These are phyloP conservation scores for Ceriops tagal DNA, from an alignment of 345 rosid species.

Conservation along the genomic window DNA sequence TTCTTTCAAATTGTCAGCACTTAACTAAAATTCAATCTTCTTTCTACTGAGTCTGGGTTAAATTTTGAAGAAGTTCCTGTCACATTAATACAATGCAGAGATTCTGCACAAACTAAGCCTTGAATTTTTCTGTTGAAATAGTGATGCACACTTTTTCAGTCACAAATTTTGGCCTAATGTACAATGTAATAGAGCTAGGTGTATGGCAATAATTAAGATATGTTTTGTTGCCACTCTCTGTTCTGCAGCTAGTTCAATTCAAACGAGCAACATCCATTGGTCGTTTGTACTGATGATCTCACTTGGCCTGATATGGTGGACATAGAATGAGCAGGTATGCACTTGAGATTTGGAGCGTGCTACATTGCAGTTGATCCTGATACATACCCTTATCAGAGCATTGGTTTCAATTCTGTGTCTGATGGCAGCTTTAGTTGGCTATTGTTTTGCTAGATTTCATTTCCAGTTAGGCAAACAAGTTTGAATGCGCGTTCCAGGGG, in stretches of 20 bases:
- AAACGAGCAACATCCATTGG: slow-evolving; percentile 18
- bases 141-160: too few species aligned
- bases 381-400: background rate
- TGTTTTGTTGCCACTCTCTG: background rate
- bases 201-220: too few species aligned
- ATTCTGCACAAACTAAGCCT: too few species aligned
- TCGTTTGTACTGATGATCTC: slow-evolving; percentile 17
- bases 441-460: background rate
- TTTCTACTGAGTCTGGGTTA: too few species aligned
- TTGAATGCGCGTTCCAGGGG: too few species aligned
- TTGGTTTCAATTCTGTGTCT: background rate
- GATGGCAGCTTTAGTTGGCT: background rate
- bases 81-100: too few species aligned
- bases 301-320: slow-evolving; percentile 6
- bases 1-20: too few species aligned
- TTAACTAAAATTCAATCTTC: too few species aligned
- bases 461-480: background rate
- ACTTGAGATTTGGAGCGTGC: background rate
- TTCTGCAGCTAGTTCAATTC: slow-evolving; percentile 27
- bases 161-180: too few species aligned
- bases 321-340: background rate
- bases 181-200: too few species aligned
- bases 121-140: too few species aligned
- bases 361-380: background rate
- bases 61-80: too few species aligned